Evolutionary conservation across 1,284 basidiomycete genomes (phyloP).

Genomic region (Wallemia hederae): DNA sequence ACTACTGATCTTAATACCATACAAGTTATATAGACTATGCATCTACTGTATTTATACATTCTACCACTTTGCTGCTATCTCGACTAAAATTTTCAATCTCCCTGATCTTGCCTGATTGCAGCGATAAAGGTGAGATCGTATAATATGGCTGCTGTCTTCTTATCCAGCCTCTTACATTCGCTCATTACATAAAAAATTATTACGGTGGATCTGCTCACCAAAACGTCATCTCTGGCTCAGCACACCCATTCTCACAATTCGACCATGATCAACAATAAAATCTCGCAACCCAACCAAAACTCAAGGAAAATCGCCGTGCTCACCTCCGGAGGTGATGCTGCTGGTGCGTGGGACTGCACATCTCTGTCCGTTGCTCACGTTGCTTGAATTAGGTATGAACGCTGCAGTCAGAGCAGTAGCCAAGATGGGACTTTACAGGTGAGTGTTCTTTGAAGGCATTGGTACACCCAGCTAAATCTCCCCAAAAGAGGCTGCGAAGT

Average conservation of each 20-base stretch:
- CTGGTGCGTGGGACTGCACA: constrained; percentile 20
- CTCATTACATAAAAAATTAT: neutral
- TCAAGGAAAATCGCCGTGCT: constrained; percentile 44
- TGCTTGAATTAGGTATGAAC: constrained; percentile 36
- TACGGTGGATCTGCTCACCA: neutral
- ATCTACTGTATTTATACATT: no score
- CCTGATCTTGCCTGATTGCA: neutral
- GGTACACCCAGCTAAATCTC: neutral
- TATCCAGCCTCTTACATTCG: no score
- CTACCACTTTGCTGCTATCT: no score
- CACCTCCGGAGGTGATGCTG: constrained; percentile 87
- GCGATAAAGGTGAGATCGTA: neutral
- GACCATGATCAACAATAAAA: neutral
- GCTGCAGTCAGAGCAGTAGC: constrained; percentile 74
- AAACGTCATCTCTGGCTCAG: neutral
- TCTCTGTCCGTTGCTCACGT: neutral
- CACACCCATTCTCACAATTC: neutral
- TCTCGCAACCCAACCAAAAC: neutral
- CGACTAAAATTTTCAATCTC: neutral
- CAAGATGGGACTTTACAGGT: constrained; percentile 66
- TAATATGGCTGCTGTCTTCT: neutral
- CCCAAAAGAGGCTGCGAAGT: constrained; percentile 52
- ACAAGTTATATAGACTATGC: no score
- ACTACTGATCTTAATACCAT: neutral
- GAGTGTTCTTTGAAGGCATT: constrained; percentile 10